These are phyloP conservation scores for Magnolia officinalis DNA, from an alignment of 164 flowering plant species.

Conservation along the genomic window DNA sequence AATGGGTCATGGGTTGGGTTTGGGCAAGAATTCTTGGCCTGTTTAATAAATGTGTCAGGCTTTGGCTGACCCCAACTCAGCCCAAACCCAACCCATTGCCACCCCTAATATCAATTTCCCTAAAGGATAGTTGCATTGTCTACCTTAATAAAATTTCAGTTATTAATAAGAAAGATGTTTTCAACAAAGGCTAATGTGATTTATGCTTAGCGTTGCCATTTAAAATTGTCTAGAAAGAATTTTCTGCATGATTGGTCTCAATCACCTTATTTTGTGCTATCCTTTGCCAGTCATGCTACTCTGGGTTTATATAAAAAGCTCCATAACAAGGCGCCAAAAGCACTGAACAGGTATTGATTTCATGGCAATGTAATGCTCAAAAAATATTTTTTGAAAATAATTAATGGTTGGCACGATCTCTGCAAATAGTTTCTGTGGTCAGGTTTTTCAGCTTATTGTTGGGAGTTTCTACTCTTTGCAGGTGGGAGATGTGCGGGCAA, in stretches of 20 bases:
- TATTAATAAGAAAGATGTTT: background rate
- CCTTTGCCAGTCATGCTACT: constrained; percentile 74
- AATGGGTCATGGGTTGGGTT: no score
- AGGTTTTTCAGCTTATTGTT: background rate
- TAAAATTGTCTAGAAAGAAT: background rate
- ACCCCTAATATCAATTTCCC: no score
- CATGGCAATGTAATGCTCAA: background rate
- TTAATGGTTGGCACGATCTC: background rate
- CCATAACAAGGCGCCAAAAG: constrained; percentile 72
- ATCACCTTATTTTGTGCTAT: background rate
- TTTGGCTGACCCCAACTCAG: no score
- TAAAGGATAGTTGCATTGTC: no score
- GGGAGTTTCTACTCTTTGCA: constrained; percentile 28
- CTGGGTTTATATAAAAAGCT: constrained; percentile 88
- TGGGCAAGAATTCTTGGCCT: no score
- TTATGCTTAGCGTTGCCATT: background rate
- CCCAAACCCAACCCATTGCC: no score
- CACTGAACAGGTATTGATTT: constrained; percentile 57
- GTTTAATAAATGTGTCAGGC: no score
- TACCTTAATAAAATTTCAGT: no score
- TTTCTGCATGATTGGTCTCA: background rate
- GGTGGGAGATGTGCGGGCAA: constrained; percentile 99
- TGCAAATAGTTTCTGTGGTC: background rate
- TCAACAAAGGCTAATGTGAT: background rate
- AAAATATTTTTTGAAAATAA: no score